Evolutionary conservation across 305 asterid genomes (phyloP).

Genomic region (Ajuga reptans): DNA sequence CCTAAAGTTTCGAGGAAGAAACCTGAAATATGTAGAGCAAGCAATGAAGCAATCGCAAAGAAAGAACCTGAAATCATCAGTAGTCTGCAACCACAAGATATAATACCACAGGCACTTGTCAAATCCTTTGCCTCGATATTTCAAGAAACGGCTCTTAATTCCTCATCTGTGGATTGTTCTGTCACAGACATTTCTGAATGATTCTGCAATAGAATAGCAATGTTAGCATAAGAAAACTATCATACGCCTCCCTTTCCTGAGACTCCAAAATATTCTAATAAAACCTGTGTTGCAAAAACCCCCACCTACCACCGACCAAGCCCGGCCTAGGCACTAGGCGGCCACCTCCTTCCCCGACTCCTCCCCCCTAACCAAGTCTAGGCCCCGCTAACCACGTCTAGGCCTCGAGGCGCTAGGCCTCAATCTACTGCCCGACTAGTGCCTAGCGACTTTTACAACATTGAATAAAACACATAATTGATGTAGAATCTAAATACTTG

Average conservation of each 20-base stretch:
- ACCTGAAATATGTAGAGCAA: background rate
- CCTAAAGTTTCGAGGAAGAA: background rate
- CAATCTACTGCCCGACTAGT: too few relatives aligned
- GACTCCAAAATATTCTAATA: background rate
- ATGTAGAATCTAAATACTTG: background rate
- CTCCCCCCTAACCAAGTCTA: too few relatives aligned
- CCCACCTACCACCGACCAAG: too few relatives aligned
- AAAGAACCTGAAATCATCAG: slow-evolving; percentile 11
- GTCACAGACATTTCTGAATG: slow-evolving; percentile 24
- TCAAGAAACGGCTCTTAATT: slow-evolving; percentile 45
- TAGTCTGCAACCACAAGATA: background rate
- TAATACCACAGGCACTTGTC: slow-evolving; percentile 19
- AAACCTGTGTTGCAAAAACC: too few relatives aligned
- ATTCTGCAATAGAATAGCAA: slow-evolving; percentile 38
- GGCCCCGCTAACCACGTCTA: too few relatives aligned
- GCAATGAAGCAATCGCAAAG: background rate
- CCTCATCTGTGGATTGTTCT: slow-evolving; percentile 21
- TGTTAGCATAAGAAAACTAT: background rate
- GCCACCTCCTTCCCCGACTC: too few relatives aligned
- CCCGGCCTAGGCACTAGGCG: too few relatives aligned
- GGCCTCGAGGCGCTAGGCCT: too few relatives aligned
- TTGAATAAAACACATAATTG: background rate
- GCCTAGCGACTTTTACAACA: too few relatives aligned
- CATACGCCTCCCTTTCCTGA: background rate
- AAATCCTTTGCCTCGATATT: slow-evolving; percentile 7